Conservation (phyloP, 768 basidiomycete genomes). For the Hygrocybe coccinea region DNA sequence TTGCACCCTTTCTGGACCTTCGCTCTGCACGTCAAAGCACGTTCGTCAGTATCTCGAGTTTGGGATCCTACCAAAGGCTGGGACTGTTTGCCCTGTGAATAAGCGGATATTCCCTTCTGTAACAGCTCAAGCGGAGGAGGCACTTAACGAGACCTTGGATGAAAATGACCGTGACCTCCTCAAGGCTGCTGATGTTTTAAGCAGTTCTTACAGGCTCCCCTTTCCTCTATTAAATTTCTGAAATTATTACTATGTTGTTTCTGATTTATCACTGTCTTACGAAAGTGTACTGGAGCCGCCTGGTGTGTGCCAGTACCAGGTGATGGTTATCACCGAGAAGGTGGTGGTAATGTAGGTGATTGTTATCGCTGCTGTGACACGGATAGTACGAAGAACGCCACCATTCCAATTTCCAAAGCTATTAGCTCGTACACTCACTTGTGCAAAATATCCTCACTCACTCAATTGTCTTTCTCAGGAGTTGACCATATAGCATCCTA, state of each 20-base stretch:
- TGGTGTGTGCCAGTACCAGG: too few relatives aligned
- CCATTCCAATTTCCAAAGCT: too few relatives aligned
- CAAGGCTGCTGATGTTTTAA: neutral
- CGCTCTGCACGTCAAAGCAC: constrained; percentile 23
- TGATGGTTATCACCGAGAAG: too few relatives aligned
- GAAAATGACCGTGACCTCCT: neutral
- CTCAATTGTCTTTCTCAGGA: constrained; percentile 5
- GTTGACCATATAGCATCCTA: too few relatives aligned
- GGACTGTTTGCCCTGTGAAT: constrained; percentile 37
- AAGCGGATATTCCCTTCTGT: constrained; percentile 20
- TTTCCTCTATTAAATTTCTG: neutral
- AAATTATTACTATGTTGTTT: too few relatives aligned
- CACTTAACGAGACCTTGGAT: neutral
- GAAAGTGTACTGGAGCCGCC: too few relatives aligned
- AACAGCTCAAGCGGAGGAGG: neutral
- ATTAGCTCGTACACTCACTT: too few relatives aligned
- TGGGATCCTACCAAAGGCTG: constrained; percentile 37
- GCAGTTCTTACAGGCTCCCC: neutral
- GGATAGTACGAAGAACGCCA: too few relatives aligned
- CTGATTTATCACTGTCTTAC: too few relatives aligned
- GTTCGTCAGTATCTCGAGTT: constrained; percentile 38
- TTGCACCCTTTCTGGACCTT: constrained; percentile 17
- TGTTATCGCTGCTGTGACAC: too few relatives aligned
- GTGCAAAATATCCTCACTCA: too few relatives aligned
- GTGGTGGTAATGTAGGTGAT: too few relatives aligned